Conservation (phyloP, 2,329 filamentous ascomycete species). For the Diplocarpon rosae region DNA sequence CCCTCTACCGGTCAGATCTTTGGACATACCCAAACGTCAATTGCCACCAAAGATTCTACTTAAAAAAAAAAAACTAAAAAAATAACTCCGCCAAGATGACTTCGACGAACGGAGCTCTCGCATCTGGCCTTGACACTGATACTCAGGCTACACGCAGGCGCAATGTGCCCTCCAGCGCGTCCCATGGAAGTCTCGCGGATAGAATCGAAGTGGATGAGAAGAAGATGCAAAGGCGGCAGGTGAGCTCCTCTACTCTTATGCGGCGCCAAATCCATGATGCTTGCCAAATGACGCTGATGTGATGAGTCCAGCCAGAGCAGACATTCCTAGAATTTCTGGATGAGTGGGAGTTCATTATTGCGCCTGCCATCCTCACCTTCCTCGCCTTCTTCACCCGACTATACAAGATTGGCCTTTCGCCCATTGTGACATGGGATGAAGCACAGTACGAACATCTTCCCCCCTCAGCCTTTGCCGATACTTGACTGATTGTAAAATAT, state of each 20-base stretch:
- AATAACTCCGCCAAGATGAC: slow-evolving; percentile 26
- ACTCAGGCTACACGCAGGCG: slow-evolving; percentile 47
- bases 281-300: slow-evolving; percentile 18
- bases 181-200: slow-evolving; percentile 28
- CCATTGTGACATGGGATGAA: slow-evolving; percentile 68
- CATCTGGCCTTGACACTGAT: slow-evolving; percentile 46
- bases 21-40: background rate
- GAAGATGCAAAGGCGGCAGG: slow-evolving; percentile 49
- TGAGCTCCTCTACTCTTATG: slow-evolving; percentile 21
- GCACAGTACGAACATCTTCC: slow-evolving; percentile 46
- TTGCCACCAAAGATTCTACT: background rate
- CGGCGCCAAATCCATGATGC: too few relatives aligned
- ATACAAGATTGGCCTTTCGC: slow-evolving; percentile 60
- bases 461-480: slow-evolving; percentile 24
- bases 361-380: slow-evolving; percentile 48
- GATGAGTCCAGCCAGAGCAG: slow-evolving; percentile 32
- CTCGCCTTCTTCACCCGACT: slow-evolving; percentile 56
- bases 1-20: background rate
- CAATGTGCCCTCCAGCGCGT: slow-evolving; percentile 34
- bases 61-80: too few relatives aligned
- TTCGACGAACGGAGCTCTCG: slow-evolving; percentile 40
- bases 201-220: slow-evolving; percentile 41
- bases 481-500: slow-evolving; percentile 11
- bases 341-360: slow-evolving; percentile 52
- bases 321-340: slow-evolving; percentile 51